Evolutionary conservation across 352 stramenopile species (phyloP).

Genomic region (Phytopythium chamaehyphon): DNA sequence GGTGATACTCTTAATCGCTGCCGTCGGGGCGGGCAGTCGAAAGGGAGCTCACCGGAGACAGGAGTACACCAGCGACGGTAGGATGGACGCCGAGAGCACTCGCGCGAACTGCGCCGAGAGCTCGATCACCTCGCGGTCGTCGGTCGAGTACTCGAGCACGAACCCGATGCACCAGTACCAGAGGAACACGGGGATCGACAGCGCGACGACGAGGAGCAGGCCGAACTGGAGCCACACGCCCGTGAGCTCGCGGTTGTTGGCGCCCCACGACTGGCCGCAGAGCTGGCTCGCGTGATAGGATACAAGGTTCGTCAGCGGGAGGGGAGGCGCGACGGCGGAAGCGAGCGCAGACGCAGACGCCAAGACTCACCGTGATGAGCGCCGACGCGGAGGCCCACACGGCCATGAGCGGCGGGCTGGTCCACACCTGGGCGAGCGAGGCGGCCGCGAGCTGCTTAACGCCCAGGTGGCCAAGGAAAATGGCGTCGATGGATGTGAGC

Average conservation of each 20-base stretch:
- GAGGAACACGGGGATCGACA: conserved; percentile 53
- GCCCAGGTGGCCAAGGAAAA: conserved; percentile 79
- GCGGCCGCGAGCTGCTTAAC: conserved; percentile 60
- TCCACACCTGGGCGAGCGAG: conserved; percentile 72
- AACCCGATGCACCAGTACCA: conserved; percentile 71
- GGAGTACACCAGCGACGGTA: conserved; percentile 64
- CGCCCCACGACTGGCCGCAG: conserved; percentile 71
- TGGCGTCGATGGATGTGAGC: conserved; percentile 65
- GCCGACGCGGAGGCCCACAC: conserved; percentile 59
- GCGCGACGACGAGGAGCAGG: conserved; percentile 43
- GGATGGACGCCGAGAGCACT: conserved; percentile 47
- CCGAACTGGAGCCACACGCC: conserved; percentile 74
- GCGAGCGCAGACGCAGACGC: background rate
- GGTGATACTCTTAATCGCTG: too few species aligned
- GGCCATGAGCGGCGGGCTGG: conserved; percentile 52
- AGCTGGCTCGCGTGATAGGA: conserved; percentile 29
- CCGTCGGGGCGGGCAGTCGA: too few species aligned
- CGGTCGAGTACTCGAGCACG: conserved; percentile 58
- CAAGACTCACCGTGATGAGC: conserved; percentile 47
- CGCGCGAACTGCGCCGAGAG: conserved; percentile 58
- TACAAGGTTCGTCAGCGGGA: background rate
- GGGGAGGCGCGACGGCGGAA: background rate
- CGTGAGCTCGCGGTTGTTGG: conserved; percentile 61
- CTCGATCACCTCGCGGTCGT: conserved; percentile 49
- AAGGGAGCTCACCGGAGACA: conserved; percentile 37